A percentile compares a stretch with the other conserved stretches of the same genome.
These are phyloP conservation scores for Penicillium fuscoglaucum DNA, from an alignment of 2,329 filamentous ascomycete genomes.

Conservation along the genomic window DNA sequence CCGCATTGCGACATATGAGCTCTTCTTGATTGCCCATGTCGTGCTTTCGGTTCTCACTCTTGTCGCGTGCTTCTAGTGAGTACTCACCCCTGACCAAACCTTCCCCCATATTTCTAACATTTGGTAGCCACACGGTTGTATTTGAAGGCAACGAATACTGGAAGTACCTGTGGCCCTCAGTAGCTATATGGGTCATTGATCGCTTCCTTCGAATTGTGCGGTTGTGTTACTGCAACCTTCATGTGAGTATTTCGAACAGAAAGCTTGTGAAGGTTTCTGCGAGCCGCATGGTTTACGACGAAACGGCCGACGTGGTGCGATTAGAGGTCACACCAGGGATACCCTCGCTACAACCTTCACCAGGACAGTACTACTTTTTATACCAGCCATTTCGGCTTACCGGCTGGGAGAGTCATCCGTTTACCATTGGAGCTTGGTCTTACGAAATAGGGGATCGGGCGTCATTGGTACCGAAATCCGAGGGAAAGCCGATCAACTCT, in stretches of 20 bases:
- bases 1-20: conserved; percentile 46
- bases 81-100: background rate
- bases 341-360: conserved; percentile 35
- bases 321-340: conserved; percentile 47
- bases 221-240: conserved; percentile 47
- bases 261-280: conserved; percentile 32
- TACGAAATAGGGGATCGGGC: conserved; percentile 12
- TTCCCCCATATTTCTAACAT: background rate
- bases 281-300: conserved; percentile 46
- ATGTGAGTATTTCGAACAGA: conserved; percentile 28
- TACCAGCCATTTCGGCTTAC: conserved; percentile 48
- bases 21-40: conserved; percentile 45
- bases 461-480: background rate
- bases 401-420: conserved; percentile 55
- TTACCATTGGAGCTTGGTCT: conserved; percentile 45
- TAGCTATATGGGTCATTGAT: conserved; percentile 52
- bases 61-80: conserved; percentile 52
- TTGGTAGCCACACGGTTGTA: conserved; percentile 48
- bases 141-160: conserved; percentile 52
- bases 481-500: conserved; percentile 7
- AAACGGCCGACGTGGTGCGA: conserved; percentile 48
- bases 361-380: conserved; percentile 54
- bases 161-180: conserved; percentile 52
- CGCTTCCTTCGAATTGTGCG: conserved; percentile 47
- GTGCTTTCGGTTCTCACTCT: conserved; percentile 43